Evolutionary conservation across 2,329 filamentous ascomycete genomes (phyloP).

Genomic region (Alternaria angustiovoidea): DNA sequence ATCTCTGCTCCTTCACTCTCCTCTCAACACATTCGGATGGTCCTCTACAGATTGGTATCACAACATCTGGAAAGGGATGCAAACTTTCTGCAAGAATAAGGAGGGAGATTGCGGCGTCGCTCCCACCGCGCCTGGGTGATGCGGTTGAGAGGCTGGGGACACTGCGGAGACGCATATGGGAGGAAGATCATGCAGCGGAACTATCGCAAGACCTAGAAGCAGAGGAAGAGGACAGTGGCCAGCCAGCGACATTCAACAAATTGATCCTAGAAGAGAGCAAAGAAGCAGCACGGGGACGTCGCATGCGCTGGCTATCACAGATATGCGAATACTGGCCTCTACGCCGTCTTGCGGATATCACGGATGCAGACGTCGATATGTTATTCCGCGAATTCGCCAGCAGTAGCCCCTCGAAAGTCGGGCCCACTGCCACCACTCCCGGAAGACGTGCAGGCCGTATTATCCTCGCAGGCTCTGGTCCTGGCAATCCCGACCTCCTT

Average conservation of each 20-base stretch:
- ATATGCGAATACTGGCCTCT: conserved; percentile 99
- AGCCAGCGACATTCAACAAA: conserved; percentile 83
- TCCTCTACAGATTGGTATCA: conserved; percentile 92
- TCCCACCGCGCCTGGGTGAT: conserved; percentile 77
- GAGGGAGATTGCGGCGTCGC: conserved; percentile 81
- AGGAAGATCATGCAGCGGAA: conserved; percentile 61
- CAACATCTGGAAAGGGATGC: conserved; percentile 92
- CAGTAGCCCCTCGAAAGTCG: conserved; percentile 46
- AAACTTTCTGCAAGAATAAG: conserved; percentile 90
- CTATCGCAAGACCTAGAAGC: conserved; percentile 55
- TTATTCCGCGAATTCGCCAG: conserved; percentile 76
- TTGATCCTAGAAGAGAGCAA: conserved; percentile 78
- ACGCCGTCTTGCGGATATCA: conserved; percentile 78
- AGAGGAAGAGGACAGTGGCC: conserved; percentile 72
- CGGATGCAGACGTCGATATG: conserved; percentile 77
- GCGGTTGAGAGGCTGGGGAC: conserved; percentile 80
- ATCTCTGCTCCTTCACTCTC: conserved; percentile 87
- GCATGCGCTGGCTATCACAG: conserved; percentile 92
- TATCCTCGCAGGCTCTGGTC: conserved; percentile 89
- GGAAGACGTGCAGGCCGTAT: conserved; percentile 68
- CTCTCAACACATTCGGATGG: conserved; percentile 90
- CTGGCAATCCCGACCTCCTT: conserved; percentile 89
- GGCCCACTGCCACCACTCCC: conserved; percentile 27
- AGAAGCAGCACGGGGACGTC: conserved; percentile 76
- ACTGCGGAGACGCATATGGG: conserved; percentile 52